phyloP scores from a whole-genome alignment of 2,329 filamentous ascomycete species.

The Chaetomium olivaceum region DNA sequence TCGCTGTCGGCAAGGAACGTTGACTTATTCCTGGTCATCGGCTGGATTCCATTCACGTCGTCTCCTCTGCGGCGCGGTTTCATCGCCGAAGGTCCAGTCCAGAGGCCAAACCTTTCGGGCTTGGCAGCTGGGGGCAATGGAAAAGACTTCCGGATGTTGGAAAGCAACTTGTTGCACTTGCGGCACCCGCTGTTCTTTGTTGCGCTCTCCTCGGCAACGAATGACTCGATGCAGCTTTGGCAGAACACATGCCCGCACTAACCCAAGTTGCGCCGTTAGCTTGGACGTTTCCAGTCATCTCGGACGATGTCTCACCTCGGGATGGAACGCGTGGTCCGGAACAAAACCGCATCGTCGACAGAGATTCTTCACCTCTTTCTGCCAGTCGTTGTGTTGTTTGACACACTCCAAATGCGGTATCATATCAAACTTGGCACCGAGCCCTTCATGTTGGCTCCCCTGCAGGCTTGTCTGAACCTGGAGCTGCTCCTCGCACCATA shows the following conservation, averaged over 20 bases:
- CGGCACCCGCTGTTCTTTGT: background rate
- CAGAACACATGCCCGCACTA: constrained; percentile 43
- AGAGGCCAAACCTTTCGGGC: no score
- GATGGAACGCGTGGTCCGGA: background rate
- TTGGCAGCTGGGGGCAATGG: no score
- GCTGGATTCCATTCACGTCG: constrained; percentile 31
- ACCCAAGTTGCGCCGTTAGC: background rate
- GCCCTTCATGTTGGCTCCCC: background rate
- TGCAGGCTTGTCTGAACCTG: background rate
- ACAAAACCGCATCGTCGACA: background rate
- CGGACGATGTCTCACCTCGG: background rate
- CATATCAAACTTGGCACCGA: background rate
- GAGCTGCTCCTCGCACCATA: constrained; percentile 21
- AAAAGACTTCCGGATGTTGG: background rate
- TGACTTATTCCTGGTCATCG: constrained; percentile 13
- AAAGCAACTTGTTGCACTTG: background rate
- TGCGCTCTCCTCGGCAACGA: background rate
- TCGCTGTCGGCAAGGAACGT: constrained; percentile 33
- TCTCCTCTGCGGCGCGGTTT: constrained; percentile 24
- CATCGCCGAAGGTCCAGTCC: no score
- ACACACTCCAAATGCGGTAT: constrained; percentile 1
- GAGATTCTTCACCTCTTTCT: background rate
- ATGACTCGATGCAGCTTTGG: constrained; percentile 25
- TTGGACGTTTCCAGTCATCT: background rate
- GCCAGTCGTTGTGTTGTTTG: background rate